Evolutionary conservation across 2,329 filamentous ascomycete genomes (phyloP).

Genomic region (Trichoderma pleuroti): DNA sequence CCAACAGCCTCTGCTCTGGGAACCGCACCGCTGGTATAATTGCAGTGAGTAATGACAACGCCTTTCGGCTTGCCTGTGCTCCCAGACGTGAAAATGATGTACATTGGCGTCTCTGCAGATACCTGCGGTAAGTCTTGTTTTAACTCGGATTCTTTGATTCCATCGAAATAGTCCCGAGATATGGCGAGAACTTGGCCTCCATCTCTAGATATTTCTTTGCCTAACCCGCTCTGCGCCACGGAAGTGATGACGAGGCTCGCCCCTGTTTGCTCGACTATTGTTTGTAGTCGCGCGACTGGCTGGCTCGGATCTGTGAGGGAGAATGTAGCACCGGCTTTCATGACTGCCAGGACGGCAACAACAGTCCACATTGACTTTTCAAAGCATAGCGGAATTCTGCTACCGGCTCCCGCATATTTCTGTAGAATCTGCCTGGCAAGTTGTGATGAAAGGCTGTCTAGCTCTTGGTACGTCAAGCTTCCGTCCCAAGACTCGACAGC

Average conservation of each 20-base stretch:
- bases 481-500: constrained; percentile 52
- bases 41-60: constrained; percentile 50
- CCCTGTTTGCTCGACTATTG: constrained; percentile 43
- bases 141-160: constrained; percentile 17
- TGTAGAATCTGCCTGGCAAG: constrained; percentile 40
- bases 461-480: constrained; percentile 43
- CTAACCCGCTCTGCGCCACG: constrained; percentile 36
- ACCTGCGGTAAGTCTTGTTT: constrained; percentile 33
- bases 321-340: constrained; percentile 49
- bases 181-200: constrained; percentile 34
- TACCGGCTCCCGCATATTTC: constrained; percentile 38
- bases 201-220: constrained; percentile 34
- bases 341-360: constrained; percentile 44
- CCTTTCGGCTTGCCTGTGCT: constrained; percentile 64
- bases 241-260: constrained; percentile 42
- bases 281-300: constrained; percentile 42
- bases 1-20: constrained; percentile 42
- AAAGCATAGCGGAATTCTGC: constrained; percentile 48
- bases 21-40: constrained; percentile 45
- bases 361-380: constrained; percentile 48
- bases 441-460: constrained; percentile 41
- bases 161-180: constrained; percentile 29
- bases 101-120: constrained; percentile 43
- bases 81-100: constrained; percentile 63
- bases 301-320: constrained; percentile 46